phyloP scores from a whole-genome alignment of 345 rosid genomes.

The Arabis hirsuta region DNA sequence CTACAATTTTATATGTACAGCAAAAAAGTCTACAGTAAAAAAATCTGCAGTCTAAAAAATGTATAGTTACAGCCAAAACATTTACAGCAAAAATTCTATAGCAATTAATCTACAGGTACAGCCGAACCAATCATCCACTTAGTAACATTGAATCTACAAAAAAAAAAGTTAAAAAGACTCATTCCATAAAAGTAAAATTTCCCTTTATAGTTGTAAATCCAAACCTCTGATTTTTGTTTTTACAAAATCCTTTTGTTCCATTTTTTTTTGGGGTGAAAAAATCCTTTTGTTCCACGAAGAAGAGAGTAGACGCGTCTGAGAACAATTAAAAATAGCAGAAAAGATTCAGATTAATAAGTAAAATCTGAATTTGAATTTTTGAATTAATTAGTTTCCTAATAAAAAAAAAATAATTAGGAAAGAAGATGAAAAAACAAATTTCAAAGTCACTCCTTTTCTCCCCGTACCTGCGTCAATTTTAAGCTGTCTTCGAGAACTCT shows the following conservation, averaged over 20 bases:
- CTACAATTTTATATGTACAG: too few relatives aligned
- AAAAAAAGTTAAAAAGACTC: background rate
- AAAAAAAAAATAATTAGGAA: slow-evolving; percentile 1
- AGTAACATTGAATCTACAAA: background rate
- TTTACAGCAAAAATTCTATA: too few relatives aligned
- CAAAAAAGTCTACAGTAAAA: too few relatives aligned
- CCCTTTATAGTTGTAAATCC: background rate
- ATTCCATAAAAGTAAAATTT: background rate
- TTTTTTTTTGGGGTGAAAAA: too few relatives aligned
- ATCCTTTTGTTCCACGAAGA: background rate
- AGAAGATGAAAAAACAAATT: slow-evolving; percentile 34
- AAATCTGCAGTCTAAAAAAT: too few relatives aligned
- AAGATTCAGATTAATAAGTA: background rate
- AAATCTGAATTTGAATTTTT: background rate
- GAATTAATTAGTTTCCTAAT: background rate
- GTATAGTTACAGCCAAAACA: too few relatives aligned
- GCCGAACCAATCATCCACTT: too few relatives aligned
- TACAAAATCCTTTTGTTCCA: background rate
- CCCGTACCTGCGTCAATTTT: slow-evolving; percentile 72
- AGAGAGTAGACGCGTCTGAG: background rate
- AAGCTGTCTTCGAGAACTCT: slow-evolving; percentile 63
- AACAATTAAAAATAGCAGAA: background rate
- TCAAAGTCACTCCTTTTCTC: slow-evolving; percentile 43
- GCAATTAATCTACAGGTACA: too few relatives aligned
- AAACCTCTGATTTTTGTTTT: background rate